These are phyloP conservation scores for Candida incommunis DNA, from an alignment of 805 yeast species.

Conservation along the genomic window DNA sequence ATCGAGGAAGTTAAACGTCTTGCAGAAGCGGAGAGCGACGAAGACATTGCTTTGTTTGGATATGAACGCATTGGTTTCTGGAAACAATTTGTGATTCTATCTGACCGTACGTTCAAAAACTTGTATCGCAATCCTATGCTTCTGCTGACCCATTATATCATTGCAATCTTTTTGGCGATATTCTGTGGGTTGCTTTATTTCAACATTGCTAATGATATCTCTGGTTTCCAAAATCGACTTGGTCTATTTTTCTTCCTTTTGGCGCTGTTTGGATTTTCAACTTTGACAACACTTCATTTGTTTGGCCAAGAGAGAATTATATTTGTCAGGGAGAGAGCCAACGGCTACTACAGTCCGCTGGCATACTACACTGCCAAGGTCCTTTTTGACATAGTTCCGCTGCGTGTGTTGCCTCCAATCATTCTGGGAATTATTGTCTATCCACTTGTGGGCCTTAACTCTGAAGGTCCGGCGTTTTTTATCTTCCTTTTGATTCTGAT, in stretches of 20 bases:
- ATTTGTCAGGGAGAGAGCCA: conserved; percentile 85
- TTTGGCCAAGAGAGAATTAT: conserved; percentile 81
- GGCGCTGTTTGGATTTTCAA: conserved; percentile 87
- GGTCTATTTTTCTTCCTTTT: conserved; percentile 86
- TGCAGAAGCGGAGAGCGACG: conserved; percentile 6
- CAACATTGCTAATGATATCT: conserved; percentile 71
- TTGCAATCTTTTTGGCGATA: conserved; percentile 62
- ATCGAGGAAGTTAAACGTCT: conserved; percentile 10
- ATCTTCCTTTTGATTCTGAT: conserved; percentile 57
- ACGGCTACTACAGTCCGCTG: conserved; percentile 80
- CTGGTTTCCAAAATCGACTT: conserved; percentile 91
- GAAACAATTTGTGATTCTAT: conserved; percentile 57
- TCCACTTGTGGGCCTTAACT: conserved; percentile 79
- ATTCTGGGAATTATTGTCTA: conserved; percentile 67
- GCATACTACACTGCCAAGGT: conserved; percentile 80
- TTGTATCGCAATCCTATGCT: conserved; percentile 84
- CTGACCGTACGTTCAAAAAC: conserved; percentile 82
- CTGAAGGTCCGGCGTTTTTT: conserved; percentile 60
- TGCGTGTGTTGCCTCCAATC: conserved; percentile 85
- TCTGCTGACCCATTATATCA: conserved; percentile 68
- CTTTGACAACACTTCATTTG: conserved; percentile 81
- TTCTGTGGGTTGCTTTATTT: conserved; percentile 82
- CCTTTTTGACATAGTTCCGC: conserved; percentile 81
- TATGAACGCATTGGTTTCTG: conserved; percentile 40
- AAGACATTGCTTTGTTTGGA: conserved; percentile 4